A percentile compares a stretch with the other conserved stretches of the same genome.
Evolutionary conservation across 345 rosid species (phyloP).

Genomic region (Clarkia xantiana): DNA sequence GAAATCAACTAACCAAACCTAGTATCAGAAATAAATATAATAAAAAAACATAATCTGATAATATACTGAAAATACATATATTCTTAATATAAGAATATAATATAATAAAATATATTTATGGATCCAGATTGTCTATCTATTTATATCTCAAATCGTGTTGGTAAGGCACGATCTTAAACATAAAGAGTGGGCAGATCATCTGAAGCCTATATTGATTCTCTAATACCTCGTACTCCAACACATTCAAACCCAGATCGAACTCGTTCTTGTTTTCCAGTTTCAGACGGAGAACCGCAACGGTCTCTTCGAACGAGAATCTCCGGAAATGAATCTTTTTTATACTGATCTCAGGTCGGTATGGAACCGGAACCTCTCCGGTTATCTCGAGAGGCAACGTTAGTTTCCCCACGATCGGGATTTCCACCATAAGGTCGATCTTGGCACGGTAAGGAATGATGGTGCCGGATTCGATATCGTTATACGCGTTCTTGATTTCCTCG

Average conservation of each 20-base stretch:
- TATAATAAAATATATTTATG: too few relatives aligned
- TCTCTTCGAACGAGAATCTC: slow-evolving; percentile 77
- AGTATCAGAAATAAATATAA: too few relatives aligned
- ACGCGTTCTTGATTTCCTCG: slow-evolving; percentile 71
- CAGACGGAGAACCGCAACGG: slow-evolving; percentile 70
- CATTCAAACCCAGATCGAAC: slow-evolving; percentile 74
- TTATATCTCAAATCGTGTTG: too few relatives aligned
- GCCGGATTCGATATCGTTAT: slow-evolving; percentile 67
- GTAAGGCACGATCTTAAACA: too few relatives aligned
- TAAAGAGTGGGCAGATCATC: too few relatives aligned
- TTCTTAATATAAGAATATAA: too few relatives aligned
- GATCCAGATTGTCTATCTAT: too few relatives aligned
- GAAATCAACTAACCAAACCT: slow-evolving; percentile 58
- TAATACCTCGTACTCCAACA: slow-evolving; percentile 71
- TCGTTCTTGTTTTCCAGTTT: slow-evolving; percentile 80
- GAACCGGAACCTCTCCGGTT: slow-evolving; percentile 83
- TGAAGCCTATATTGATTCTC: too few relatives aligned
- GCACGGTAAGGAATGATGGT: slow-evolving; percentile 72
- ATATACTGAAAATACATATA: too few relatives aligned
- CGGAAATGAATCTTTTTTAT: slow-evolving; percentile 62
- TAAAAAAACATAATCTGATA: too few relatives aligned
- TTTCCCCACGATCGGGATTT: slow-evolving; percentile 83
- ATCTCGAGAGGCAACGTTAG: slow-evolving; percentile 78
- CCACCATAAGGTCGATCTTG: slow-evolving; percentile 75
- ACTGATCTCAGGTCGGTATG: slow-evolving; percentile 82